Conservation (phyloP, 768 basidiomycete genomes). For the Cytidiella melzeri region DNA sequence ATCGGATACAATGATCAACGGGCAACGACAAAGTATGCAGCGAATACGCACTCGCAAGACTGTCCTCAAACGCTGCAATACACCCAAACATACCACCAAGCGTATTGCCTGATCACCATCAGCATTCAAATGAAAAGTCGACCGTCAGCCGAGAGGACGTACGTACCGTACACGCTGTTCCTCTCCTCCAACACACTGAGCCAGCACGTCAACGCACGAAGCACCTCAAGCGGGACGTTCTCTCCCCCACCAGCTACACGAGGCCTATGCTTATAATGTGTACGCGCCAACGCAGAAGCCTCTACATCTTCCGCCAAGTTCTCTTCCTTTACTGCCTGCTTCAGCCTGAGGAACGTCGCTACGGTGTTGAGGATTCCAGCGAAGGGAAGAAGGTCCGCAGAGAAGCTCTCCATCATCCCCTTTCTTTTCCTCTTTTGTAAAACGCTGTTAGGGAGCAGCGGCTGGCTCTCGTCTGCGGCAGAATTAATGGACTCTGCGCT, state of each 20-base stretch:
- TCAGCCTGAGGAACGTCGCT: not conserved
- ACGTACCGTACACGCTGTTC: conserved; percentile 48
- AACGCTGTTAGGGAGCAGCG: conserved; percentile 31
- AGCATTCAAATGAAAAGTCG: no score
- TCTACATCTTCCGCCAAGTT: not conserved
- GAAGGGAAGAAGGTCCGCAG: conserved; percentile 26
- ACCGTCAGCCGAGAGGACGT: no score
- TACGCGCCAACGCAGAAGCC: not conserved
- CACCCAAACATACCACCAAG: conserved; percentile 45
- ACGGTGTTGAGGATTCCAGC: conserved; percentile 15
- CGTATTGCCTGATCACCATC: conserved; percentile 44
- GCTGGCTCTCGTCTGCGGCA: conserved; percentile 22
- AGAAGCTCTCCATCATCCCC: conserved; percentile 16
- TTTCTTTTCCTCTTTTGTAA: not conserved
- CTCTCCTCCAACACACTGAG: conserved; percentile 51
- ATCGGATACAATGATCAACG: not conserved
- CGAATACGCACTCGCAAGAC: conserved; percentile 35
- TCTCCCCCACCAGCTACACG: conserved; percentile 37
- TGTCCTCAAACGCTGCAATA: conserved; percentile 49
- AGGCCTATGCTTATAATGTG: conserved; percentile 27
- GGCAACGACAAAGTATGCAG: not conserved
- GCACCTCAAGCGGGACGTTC: conserved; percentile 52
- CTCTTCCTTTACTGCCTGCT: not conserved
- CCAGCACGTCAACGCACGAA: conserved; percentile 55
- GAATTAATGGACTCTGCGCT: conserved; percentile 12